These are phyloP conservation scores for Tieghemiomyces parasiticus DNA, from an alignment of 192 early-diverging fungal species.

Conservation along the genomic window DNA sequence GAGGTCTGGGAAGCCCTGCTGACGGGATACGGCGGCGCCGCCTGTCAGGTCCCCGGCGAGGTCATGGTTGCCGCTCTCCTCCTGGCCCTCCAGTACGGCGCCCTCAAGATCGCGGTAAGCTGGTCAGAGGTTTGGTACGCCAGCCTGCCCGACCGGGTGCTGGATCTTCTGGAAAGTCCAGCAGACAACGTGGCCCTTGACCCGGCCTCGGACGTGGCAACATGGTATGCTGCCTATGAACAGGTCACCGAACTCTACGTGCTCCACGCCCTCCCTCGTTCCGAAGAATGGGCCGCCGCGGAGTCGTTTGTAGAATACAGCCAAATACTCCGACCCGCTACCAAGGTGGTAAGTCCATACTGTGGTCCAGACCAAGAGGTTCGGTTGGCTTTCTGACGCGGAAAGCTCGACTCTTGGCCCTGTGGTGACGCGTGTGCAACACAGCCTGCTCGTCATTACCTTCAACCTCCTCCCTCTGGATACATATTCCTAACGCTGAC, in stretches of 20 bases:
- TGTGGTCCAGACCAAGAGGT: background rate
- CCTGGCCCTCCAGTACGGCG: slow-evolving; percentile 3
- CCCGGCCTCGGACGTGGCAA: background rate
- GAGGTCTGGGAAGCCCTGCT: background rate
- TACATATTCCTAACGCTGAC: background rate
- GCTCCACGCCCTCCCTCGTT: background rate
- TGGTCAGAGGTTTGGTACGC: slow-evolving; percentile 6
- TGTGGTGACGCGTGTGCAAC: background rate
- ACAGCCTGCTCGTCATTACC: background rate
- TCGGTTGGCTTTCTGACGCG: background rate
- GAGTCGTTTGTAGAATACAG: slow-evolving; percentile 5
- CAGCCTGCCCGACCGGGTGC: slow-evolving; percentile 1
- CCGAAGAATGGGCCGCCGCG: background rate
- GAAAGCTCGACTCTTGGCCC: background rate
- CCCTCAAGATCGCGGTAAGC: background rate
- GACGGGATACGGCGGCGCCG: background rate
- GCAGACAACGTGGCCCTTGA: background rate
- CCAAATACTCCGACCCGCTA: background rate
- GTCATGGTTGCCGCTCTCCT: background rate
- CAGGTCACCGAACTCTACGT: slow-evolving; percentile 4
- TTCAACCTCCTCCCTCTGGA: background rate
- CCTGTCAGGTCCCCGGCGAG: background rate
- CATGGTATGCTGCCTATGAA: background rate
- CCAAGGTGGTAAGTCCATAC: background rate
- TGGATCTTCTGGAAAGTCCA: slow-evolving; percentile 6